A percentile compares a stretch with the other conserved stretches of the same genome.
phyloP scores from a whole-genome alignment of 805 yeast species.

The Cyberlindnera japonica region DNA sequence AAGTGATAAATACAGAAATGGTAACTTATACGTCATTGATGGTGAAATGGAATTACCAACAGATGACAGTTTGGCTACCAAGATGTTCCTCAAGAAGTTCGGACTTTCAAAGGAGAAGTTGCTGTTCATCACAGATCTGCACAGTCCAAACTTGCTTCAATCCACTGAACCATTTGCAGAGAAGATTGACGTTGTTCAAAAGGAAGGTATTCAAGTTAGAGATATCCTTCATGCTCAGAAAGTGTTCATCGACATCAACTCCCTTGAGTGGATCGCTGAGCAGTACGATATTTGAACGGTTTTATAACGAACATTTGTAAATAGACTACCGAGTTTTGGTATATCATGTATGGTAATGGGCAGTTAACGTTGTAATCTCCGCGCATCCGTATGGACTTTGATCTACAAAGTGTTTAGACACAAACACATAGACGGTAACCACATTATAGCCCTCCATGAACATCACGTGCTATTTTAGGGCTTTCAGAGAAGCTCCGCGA shows the following conservation, averaged over 20 bases:
- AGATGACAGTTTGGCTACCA: conserved; percentile 42
- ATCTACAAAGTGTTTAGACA: no score
- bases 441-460: no score
- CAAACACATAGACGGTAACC: no score
- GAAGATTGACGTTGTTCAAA: conserved; percentile 61
- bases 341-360: conserved; percentile 2
- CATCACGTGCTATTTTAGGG: neutral
- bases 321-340: conserved; percentile 7
- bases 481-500: neutral
- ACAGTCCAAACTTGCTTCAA: conserved; percentile 55
- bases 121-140: conserved; percentile 62
- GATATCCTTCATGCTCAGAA: conserved; percentile 79
- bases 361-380: no score
- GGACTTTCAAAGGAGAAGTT: conserved; percentile 49
- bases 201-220: conserved; percentile 79
- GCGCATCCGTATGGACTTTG: no score
- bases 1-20: conserved; percentile 73
- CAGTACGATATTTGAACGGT: conserved; percentile 14
- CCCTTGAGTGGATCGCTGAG: conserved; percentile 58
- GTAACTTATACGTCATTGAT: conserved; percentile 65
- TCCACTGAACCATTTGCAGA: conserved; percentile 51
- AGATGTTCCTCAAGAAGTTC: conserved; percentile 47
- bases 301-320: conserved; percentile 11
- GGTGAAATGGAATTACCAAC: conserved; percentile 37
- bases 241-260: conserved; percentile 65